Evolutionary conservation across 2,329 filamentous ascomycete genomes (phyloP), one percentile per base, ranked within the genome.

Genomic region (Cercospora janseana): DNA sequence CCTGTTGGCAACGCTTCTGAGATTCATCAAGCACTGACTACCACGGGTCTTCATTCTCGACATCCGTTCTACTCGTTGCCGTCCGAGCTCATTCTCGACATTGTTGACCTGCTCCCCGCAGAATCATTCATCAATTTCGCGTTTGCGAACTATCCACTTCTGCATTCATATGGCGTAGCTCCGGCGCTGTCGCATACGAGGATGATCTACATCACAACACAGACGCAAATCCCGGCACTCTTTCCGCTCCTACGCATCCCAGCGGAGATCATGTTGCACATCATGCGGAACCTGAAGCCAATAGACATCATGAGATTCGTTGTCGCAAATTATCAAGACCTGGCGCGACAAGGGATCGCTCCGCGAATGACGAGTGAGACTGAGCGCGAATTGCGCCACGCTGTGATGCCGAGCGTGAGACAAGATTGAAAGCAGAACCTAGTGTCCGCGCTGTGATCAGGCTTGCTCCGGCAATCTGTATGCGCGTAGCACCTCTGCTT

Each of bases 41-140:
- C 21, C 10, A 18, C 21, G n/a, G n/a, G 38, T 6, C 44, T 51
- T 10, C 57, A 52, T 15, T 59, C 38, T 10, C 44, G 46, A 21
- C 64, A 67, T 49, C 61, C 64, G 1, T 70, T 76, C 40, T 69
- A 71, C 49, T 49, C 56, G 12, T 67, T 78, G 4, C 75, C 75
- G 2, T 63, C 69, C 2, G 75, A 78, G 59, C 66, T 78, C 2
- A 64, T 77, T 13, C 63, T 76, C 15, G 66, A 70, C 32, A 73
- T 78, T 12, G 66, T 75, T 50, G 59, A 70, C 13, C 66, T 66
- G 15, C 63, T 76, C 4, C 60, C 66, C 18, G 62, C 69, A 4
- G 63, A 69, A 6, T 64, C 72, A 5, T 72, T 72, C 48, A 68
- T 76, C 59, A 71, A 69, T 26, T 70, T 78, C 42, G 71, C 71